These are phyloP conservation scores for Hypocrella siamensis DNA, from an alignment of 2,329 filamentous ascomycete genomes.

Conservation along the genomic window DNA sequence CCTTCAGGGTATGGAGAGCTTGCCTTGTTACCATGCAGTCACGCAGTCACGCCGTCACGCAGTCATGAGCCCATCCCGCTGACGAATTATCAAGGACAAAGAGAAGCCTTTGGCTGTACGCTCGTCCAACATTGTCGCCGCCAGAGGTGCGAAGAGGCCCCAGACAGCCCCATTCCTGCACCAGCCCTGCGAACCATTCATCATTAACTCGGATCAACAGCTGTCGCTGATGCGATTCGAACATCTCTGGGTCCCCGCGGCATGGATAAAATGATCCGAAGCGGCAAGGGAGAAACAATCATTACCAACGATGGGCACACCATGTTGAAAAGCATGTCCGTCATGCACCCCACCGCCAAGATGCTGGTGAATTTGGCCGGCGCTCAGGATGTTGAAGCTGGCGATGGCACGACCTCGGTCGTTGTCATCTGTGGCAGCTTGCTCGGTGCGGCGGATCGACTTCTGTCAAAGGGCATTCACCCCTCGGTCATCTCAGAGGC, in stretches of 20 bases:
- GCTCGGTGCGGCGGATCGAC: constrained; percentile 79
- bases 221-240: constrained; percentile 93
- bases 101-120: constrained; percentile 98
- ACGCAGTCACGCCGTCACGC: no score
- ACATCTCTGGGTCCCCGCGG: constrained; percentile 91
- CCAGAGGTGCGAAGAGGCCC: constrained; percentile 59
- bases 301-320: constrained; percentile 99
- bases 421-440: constrained; percentile 95
- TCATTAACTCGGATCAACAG: no score
- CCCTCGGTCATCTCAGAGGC: constrained; percentile 95
- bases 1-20: constrained; percentile 37
- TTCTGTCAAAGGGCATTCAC: constrained; percentile 88
- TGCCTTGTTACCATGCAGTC: constrained; percentile 11
- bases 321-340: constrained; percentile 97
- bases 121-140: constrained; percentile 91
- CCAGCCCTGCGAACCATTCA: not conserved
- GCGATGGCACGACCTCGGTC: constrained; percentile 95
- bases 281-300: constrained; percentile 88
- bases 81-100: constrained; percentile 47
- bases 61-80: constrained; percentile 18
- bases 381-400: constrained; percentile 94
- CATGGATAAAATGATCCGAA: constrained; percentile 99
- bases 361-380: constrained; percentile 97
- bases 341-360: constrained; percentile 98
- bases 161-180: no score